Conservation (phyloP, 176 grass and related monocot genomes). For the Neostapfia colusana region DNA sequence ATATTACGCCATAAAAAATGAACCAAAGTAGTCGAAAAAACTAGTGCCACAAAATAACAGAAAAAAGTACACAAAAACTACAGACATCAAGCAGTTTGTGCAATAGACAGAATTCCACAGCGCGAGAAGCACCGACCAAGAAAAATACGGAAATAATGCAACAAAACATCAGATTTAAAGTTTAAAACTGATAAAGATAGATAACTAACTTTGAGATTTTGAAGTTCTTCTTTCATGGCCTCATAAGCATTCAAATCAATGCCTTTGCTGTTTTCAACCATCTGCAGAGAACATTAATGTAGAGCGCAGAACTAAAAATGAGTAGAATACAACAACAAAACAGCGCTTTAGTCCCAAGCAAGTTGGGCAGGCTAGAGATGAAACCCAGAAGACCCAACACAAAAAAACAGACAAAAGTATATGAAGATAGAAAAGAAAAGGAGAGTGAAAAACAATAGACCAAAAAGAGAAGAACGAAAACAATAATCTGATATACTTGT, state of each 20-base stretch:
- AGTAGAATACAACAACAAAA: conserved; percentile 17
- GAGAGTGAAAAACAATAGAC: too few species aligned
- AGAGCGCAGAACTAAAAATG: conserved; percentile 13
- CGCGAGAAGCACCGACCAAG: neutral
- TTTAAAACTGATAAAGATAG: conserved; percentile 9
- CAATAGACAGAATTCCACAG: neutral
- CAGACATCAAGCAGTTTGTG: neutral
- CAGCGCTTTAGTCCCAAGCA: too few species aligned
- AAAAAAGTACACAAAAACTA: neutral
- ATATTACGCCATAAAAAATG: too few species aligned
- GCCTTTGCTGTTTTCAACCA: conserved; percentile 74
- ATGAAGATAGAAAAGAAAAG: too few species aligned
- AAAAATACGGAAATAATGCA: conserved; percentile 13
- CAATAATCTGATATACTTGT: too few species aligned
- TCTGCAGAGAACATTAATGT: conserved; percentile 48
- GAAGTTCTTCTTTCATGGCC: conserved; percentile 74
- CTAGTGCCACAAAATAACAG: too few species aligned
- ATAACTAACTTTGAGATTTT: conserved; percentile 67
- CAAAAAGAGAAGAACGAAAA: too few species aligned
- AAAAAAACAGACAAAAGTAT: neutral
- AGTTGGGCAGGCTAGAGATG: too few species aligned
- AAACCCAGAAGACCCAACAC: too few species aligned
- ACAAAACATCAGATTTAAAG: neutral
- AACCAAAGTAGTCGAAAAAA: too few species aligned
- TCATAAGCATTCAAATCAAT: conserved; percentile 74